Evolutionary conservation across 2,329 filamentous ascomycete species (phyloP).

Genomic region (Fusarium sp.): DNA sequence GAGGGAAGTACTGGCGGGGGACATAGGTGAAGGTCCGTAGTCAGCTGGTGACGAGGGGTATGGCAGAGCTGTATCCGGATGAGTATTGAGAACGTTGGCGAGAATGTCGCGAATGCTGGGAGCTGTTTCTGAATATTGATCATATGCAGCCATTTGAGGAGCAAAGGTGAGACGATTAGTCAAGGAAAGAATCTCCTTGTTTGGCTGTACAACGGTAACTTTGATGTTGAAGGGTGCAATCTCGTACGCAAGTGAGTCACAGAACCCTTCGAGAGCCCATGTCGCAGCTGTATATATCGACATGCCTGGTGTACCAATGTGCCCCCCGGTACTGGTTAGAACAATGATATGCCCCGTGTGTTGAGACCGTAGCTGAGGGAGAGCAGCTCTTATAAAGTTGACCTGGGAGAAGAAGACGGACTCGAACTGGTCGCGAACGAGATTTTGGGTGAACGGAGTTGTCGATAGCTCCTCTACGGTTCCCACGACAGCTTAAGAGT

Average conservation of each 20-base stretch:
- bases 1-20: conserved; percentile 47
- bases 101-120: conserved; percentile 87
- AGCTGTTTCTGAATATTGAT: conserved; percentile 62
- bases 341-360: conserved; percentile 91
- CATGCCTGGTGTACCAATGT: conserved; percentile 91
- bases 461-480: conserved; percentile 90
- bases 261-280: conserved; percentile 96
- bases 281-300: conserved; percentile 91
- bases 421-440: conserved; percentile 93
- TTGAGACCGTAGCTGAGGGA: conserved; percentile 82
- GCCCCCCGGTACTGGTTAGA: conserved; percentile 88
- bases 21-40: conserved; percentile 44
- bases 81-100: conserved; percentile 78
- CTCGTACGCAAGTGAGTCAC: conserved; percentile 94
- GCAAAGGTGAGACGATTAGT: conserved; percentile 89
- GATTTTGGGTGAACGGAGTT: conserved; percentile 75
- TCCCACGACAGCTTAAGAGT: conserved; percentile 78
- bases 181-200: conserved; percentile 88
- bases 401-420: conserved; percentile 94
- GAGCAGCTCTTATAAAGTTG: conserved; percentile 90
- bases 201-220: conserved; percentile 94
- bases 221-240: conserved; percentile 97
- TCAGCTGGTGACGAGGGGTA: conserved; percentile 39
- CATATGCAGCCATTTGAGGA: conserved; percentile 73
- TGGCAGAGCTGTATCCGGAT: conserved; percentile 71